Evolutionary conservation across 805 yeast genomes (phyloP), one percentile per base, ranked within the genome.

Genomic region (Brettanomyces naardenensis): DNA sequence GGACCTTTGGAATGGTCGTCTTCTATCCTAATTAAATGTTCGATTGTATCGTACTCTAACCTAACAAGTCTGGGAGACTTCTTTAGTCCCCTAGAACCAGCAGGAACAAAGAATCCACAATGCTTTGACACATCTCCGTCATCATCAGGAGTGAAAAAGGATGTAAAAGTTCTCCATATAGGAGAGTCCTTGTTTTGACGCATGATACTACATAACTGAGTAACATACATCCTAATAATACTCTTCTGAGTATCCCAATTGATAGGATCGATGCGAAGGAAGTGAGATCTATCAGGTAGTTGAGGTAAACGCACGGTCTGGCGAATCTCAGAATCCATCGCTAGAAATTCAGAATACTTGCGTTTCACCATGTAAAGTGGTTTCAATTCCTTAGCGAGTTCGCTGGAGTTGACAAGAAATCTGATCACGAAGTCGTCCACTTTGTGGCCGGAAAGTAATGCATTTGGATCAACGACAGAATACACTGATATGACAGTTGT

Each of bases 361-460:
- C 87, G 87, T 30, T 76, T 65, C 37, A 86, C 75, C 47, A 78
- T 69, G 81, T 95, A 89, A 31, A 60, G 46, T 22, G 60, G 61
- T 23, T 53, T 59, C 65, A 84, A 71, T 48, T 79, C 86, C 5
- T 49, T 45, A 43, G 77, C 77, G 28, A 66, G 60, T 19, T 68
- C 75, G 25, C 78, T 69, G 46, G 83, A 90, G 33, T 70, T 62
- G 4, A 83, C 75, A 14, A 80, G 69, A 38, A 89, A 68, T 1
- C 82, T 66, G 18, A 83, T 67, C 21, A 61, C 60, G 14, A 82
- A 78, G 30, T 80, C 87, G 28, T 75, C 82, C 1, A 64, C 47
- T 44, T 68, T 68, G 6, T 31, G 15, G 26, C 37, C 38, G n/a
- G n/a, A n/a, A 5, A 21, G 26, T 10, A 54, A 39, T 4, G 59